Evolutionary conservation across 805 yeast species (phyloP).

Genomic region (Ogataea ganodermae): DNA sequence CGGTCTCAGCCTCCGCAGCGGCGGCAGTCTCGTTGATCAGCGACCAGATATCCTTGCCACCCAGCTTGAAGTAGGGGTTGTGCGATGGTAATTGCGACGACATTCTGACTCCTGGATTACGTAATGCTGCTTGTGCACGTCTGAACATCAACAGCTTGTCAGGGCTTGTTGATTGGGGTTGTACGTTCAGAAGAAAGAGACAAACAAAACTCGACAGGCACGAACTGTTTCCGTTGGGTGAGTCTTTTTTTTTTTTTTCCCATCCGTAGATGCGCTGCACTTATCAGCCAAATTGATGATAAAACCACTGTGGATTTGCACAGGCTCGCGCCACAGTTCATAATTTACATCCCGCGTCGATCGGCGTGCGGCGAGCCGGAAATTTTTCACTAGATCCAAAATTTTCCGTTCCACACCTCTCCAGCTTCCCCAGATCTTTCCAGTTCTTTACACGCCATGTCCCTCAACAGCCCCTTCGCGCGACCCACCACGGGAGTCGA

Average conservation of each 20-base stretch:
- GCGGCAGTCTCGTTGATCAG: conserved; percentile 95
- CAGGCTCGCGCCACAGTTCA: background rate
- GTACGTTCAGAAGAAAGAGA: background rate
- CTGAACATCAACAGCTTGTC: conserved; percentile 2
- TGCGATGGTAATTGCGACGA: conserved; percentile 43
- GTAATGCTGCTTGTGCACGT: background rate
- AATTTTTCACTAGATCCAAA: too few relatives aligned
- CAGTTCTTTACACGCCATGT: background rate
- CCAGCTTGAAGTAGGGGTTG: conserved; percentile 69
- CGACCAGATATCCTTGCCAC: conserved; percentile 91
- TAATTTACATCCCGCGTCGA: too few relatives aligned
- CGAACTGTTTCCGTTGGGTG: too few relatives aligned
- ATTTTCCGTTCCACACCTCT: too few relatives aligned
- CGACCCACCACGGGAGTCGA: conserved; percentile 6
- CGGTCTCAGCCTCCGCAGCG: conserved; percentile 64
- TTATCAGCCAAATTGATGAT: background rate
- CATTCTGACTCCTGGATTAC: conserved; percentile 11
- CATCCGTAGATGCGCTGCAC: background rate
- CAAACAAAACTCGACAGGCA: background rate
- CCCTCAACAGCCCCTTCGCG: conserved; percentile 6
- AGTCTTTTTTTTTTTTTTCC: background rate
- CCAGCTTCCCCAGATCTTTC: too few relatives aligned
- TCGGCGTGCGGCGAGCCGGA: background rate
- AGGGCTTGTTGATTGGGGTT: background rate
- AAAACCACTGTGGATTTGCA: background rate